Base-by-base conservation (phyloP, 75 land plant species). In the Picea sitchensis region DNA sequence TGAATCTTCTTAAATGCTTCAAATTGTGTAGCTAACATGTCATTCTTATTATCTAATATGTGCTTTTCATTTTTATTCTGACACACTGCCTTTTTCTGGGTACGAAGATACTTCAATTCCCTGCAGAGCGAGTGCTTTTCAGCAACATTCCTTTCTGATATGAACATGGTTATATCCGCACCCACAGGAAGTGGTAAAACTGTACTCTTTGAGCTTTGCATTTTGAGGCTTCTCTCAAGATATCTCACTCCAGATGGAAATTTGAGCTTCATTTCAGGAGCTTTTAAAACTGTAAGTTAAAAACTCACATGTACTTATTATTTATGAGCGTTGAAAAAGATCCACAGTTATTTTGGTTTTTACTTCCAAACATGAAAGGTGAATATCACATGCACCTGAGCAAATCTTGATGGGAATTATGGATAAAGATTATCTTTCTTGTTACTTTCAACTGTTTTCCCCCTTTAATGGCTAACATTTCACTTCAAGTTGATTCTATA, bases 131-230 rank as follows among this genome's bases (percentile, higher is more conserved):
- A 94, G 76, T 92, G 95, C 82, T 96, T 96, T 75, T 64, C 88
- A 61, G 82, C 82, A 15, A 92, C 95, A 81, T 96, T 87, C 76
- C 83, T 69, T 56, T 96, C 99, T 26, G 93, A 94, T 77, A 62
- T 81, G 69, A 96, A 94, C 83, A 91, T 94, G 93, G 95, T 94
- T 26, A 86, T 96, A 68, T 94, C 98, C 65, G 96, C 99, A 74
- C 99, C 99, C 65, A 96, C 99, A 74, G 99, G 99, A 74, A 96
- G 99, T 80, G 99, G 99, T 38, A 96, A 96, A 83, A 96, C 99
- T 36, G 95, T 92, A 44, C 90, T 96, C n/a, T 96, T 96, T 86
- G 97, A 96, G 84, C 90, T 96, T 54, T 94, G 97, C 88, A 92
- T 96, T 82, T 78, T 96, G 77, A 89, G 90, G 82, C 92, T 96